Evolutionary conservation across 169 alveolate species (phyloP).

Genomic region (Perkinsus chesapeaki): DNA sequence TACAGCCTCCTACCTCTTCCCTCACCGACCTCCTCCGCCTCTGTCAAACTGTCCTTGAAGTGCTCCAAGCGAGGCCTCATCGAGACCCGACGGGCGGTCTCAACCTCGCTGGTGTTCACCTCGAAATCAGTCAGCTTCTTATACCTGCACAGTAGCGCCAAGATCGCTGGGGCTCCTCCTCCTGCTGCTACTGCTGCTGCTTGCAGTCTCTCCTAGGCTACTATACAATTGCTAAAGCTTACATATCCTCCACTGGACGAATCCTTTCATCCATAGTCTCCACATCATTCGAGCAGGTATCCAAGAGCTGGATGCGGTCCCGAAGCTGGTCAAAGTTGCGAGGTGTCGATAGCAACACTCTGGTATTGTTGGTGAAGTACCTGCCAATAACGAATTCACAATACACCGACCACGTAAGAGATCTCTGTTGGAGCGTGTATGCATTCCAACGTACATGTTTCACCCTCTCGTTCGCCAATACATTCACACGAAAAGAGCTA

Average conservation of each 20-base stretch:
- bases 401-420: not conserved
- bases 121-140: slow-evolving; percentile 27
- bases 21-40: slow-evolving; percentile 25
- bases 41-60: slow-evolving; percentile 21
- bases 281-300: not conserved
- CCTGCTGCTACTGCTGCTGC: too few relatives aligned
- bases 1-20: not conserved
- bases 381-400: not conserved
- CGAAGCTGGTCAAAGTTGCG: not conserved
- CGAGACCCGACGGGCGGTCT: slow-evolving; percentile 19
- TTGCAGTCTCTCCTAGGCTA: too few relatives aligned
- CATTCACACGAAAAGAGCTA: too few relatives aligned
- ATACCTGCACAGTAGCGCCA: slow-evolving; percentile 17
- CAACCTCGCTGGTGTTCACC: slow-evolving; percentile 19
- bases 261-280: not conserved
- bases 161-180: too few relatives aligned
- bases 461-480: too few relatives aligned
- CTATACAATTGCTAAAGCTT: too few relatives aligned
- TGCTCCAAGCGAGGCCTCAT: slow-evolving; percentile 24
- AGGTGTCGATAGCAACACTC: not conserved
- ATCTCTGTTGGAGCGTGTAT: too few relatives aligned
- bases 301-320: not conserved
- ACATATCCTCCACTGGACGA: not conserved
- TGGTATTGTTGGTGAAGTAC: not conserved
- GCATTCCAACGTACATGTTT: too few relatives aligned